These are phyloP conservation scores for Solanum lycopersicoides DNA, from an alignment of 257 asterid genomes.

Conservation along the genomic window DNA sequence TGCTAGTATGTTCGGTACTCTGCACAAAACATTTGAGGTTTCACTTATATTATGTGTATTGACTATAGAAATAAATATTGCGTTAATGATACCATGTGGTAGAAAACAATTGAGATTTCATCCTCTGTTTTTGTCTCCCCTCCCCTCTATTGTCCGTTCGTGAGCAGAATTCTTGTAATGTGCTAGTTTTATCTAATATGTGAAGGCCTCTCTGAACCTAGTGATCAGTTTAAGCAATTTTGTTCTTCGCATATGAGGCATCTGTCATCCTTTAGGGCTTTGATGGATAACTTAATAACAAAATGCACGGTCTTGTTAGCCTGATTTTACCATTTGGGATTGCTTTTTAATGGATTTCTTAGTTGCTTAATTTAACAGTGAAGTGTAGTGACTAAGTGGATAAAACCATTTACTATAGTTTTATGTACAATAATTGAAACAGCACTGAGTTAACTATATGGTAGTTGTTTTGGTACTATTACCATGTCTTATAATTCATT, in stretches of 20 bases:
- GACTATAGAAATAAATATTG: background rate
- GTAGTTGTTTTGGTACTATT: background rate
- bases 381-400: background rate
- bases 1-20: too few relatives aligned
- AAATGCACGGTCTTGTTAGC: background rate
- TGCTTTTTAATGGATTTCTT: background rate
- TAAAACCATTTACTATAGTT: background rate
- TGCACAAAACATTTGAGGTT: background rate
- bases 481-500: background rate
- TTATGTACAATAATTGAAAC: background rate
- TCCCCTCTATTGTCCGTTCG: background rate
- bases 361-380: background rate
- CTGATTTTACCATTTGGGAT: background rate
- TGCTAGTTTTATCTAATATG: background rate
- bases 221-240: background rate
- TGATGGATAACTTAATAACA: background rate
- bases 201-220: background rate
- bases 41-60: background rate
- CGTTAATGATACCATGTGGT: background rate
- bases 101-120: background rate
- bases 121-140: background rate
- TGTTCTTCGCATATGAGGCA: background rate
- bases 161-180: background rate
- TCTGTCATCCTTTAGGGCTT: background rate
- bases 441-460: background rate